A percentile compares a stretch with the other conserved stretches of the same genome.
phyloP scores from a whole-genome alignment of 176 grass and related monocot species.

The Oryza australiensis region DNA sequence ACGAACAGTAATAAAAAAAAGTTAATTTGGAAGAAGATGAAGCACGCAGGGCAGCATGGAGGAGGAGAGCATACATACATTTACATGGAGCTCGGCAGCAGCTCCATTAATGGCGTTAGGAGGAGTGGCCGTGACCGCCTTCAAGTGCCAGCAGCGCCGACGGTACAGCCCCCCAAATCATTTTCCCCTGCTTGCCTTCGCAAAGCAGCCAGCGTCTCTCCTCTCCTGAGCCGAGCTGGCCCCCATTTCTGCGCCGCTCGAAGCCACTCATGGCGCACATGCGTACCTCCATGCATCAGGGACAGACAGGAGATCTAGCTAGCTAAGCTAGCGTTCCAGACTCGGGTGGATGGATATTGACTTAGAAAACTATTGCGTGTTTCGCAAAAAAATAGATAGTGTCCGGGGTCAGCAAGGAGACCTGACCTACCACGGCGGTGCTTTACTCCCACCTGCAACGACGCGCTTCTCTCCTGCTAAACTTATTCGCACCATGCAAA shows the following conservation, averaged over 20 bases:
- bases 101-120: conserved; percentile 47
- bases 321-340: neutral
- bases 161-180: conserved; percentile 9
- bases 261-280: conserved; percentile 29
- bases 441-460: conserved; percentile 31
- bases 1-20: neutral
- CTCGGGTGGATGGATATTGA: neutral
- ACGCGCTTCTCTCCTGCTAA: neutral
- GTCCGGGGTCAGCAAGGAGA: neutral
- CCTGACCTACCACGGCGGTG: conserved; percentile 41
- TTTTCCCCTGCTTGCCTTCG: neutral
- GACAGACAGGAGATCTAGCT: neutral
- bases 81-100: neutral
- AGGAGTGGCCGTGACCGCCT: conserved; percentile 23
- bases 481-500: neutral
- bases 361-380: too few species aligned
- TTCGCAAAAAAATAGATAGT: too few species aligned
- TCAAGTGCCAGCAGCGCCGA: conserved; percentile 24
- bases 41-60: conserved; percentile 20
- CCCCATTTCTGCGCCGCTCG: conserved; percentile 47
- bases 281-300: neutral
- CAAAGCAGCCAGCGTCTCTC: neutral
- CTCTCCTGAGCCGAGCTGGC: conserved; percentile 33
- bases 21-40: neutral
- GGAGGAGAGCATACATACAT: neutral